phyloP scores from a whole-genome alignment of 208 protist genomes.

The Acanthamoeba divionensis region DNA sequence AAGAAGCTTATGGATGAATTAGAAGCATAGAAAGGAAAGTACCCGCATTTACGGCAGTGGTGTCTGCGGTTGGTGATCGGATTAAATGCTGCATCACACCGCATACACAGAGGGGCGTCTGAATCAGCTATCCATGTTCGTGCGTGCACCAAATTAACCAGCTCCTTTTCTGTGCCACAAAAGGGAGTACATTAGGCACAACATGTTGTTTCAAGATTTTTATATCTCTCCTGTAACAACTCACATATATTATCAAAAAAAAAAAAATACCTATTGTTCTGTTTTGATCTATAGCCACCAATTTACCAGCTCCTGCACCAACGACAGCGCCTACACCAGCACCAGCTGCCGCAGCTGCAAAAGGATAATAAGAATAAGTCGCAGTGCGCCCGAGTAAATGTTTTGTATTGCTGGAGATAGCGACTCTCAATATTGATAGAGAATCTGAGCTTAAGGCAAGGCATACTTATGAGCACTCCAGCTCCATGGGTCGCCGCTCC shows the following conservation, averaged over 20 bases:
- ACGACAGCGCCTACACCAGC: background rate
- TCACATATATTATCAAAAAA: background rate
- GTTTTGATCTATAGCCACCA: background rate
- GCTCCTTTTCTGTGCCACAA: background rate
- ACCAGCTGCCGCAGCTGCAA: background rate
- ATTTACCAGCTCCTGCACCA: background rate
- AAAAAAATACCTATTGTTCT: background rate
- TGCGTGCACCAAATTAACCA: background rate
- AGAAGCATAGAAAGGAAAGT: background rate
- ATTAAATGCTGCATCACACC: background rate
- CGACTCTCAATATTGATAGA: background rate
- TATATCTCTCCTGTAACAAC: too few relatives aligned
- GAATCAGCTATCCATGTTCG: background rate
- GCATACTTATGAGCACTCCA: background rate
- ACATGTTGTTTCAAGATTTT: background rate
- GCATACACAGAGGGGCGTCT: background rate
- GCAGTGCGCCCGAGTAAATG: too few relatives aligned
- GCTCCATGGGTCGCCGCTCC: background rate
- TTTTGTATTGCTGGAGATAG: too few relatives aligned
- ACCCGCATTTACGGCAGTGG: constrained; percentile 4
- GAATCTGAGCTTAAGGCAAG: background rate
- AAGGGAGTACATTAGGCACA: background rate
- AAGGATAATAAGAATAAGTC: background rate
- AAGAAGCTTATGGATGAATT: background rate
- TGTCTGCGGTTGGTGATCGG: background rate